Base-by-base conservation (phyloP, 148 eudicot species). In the Rheum nobile region DNA sequence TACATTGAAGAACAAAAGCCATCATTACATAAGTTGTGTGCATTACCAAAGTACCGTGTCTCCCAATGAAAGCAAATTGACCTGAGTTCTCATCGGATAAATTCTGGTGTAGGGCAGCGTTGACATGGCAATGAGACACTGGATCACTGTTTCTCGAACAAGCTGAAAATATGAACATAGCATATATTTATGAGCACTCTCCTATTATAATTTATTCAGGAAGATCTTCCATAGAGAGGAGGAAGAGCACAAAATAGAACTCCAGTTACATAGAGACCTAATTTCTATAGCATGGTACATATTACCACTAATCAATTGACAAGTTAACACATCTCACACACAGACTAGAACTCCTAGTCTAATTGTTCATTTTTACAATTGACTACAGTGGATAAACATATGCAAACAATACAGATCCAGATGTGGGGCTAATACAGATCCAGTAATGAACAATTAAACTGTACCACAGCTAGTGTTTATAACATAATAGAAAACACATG, bases 71-170 rank as follows among this genome's bases (percentile, higher is more conserved):
- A 65, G 14, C 70, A 29, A 29, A 54, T 37, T 22, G 65, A 94
- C 98, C 97, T 94, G 87, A 29, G 80, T 74, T 84, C 97, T 86
- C 88, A 91, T 80, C n/a, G 97, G 97, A 81, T 88, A 94, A 71
- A 94, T 88, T 79, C 87, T 86, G 38, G 87, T 46, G 78, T 91
- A 84, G 68, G 96, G 89, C 80, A 91, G 83, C 75, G 82, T 80
- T 41, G 97, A 85, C 87, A 86, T 83, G 29, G 97, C 98, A 81
- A 84, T 84, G 78, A 94, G 98, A 83, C 98, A 94, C 76, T 91
- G 96, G 71, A 94, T 82, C 52, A 96, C 91, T 42, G 97, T 94
- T 85, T 88, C 97, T 68, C 98, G 84, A 52, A 94, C 87, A 77
- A 88, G 81, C 98, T 94, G 87, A 78, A 79, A 77, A 79, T 34